Base-by-base conservation (phyloP, 2,329 filamentous ascomycete genomes). In the Fusarium pseudocircinatum region DNA sequence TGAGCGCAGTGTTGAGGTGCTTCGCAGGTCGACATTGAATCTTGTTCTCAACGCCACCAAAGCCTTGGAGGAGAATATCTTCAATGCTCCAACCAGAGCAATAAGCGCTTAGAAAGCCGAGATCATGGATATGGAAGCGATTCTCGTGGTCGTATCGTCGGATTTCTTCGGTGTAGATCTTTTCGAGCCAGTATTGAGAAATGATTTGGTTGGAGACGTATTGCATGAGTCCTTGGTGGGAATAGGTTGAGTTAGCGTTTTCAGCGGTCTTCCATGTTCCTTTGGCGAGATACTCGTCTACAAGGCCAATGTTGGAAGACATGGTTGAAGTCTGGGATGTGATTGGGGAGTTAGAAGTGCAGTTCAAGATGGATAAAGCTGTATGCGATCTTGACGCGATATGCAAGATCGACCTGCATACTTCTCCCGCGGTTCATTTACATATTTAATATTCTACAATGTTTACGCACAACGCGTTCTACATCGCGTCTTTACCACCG, bases 161-260 rank as follows among this genome's bases (percentile, higher is more conserved):
- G 11, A 77, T 72, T 24, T 76, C 73, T 1, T 65, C 24, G 14
- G 73, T 76, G 32, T 77, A 77, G 14, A 77, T 36, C 24, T 75
- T 77, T 15, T 76, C 73, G 4, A 77, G 53, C 75, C 75, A 77
- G 30, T 77, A 77, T 20, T 77, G 73, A 0, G 75, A 69, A 12
- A 77, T 77, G 43, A 77, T 59, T 4, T 77, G 75, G 6, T 75
- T 77, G 7, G 75, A 77, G 24, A 77, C 64, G 46, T 77, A 77
- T 43, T 77, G 75, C 73, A 77, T 77, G 14, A 77, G 64, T 0
- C 75, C 73, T 40, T 77, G 75, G 44, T 77, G 73, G 1, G 75
- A 77, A 52, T 77, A 77, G 13, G 75, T 77, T 11, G 75, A 77
- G 39, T 77, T 77, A 30, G 75, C 75, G 34, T 77, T 77, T 20